Evolutionary conservation across 1,284 basidiomycete species (phyloP).

Genomic region (Psilocybe mexicana): DNA sequence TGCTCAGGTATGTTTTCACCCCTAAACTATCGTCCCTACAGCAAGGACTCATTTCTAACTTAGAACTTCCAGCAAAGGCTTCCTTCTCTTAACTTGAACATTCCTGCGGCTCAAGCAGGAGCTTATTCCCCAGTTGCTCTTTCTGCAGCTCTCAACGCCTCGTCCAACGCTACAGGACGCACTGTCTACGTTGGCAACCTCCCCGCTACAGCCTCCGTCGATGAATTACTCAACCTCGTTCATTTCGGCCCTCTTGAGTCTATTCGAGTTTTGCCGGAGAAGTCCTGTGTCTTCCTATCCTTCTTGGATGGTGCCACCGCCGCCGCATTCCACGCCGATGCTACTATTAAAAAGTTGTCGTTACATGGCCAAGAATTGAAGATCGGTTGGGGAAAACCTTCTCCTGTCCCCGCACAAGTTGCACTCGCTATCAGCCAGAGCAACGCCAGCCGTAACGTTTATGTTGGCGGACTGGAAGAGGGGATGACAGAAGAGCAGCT

Average conservation of each 20-base stretch:
- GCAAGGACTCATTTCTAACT: slow-evolving; percentile 10
- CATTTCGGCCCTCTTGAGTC: slow-evolving; percentile 97
- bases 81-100: slow-evolving; percentile 65
- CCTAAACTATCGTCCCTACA: slow-evolving; percentile 3
- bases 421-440: slow-evolving; percentile 85
- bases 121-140: slow-evolving; percentile 77
- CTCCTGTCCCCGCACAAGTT: slow-evolving; percentile 82
- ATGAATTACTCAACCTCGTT: slow-evolving; percentile 96
- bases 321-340: slow-evolving; percentile 93
- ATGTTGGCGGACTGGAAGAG: slow-evolving; percentile 89
- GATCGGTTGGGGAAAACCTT: slow-evolving; percentile 95
- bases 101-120: slow-evolving; percentile 54
- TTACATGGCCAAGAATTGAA: slow-evolving; percentile 93
- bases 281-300: slow-evolving; percentile 96
- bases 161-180: slow-evolving; percentile 73
- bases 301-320: slow-evolving; percentile 92
- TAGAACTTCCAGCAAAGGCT: slow-evolving; percentile 56
- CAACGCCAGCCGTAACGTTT: slow-evolving; percentile 92
- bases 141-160: slow-evolving; percentile 46
- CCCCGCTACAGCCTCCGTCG: slow-evolving; percentile 93
- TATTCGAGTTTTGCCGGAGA: slow-evolving; percentile 95
- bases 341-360: slow-evolving; percentile 87
- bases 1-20: slow-evolving; percentile 38
- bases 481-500: slow-evolving; percentile 86
- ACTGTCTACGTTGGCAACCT: slow-evolving; percentile 98